These are phyloP conservation scores for Solanum appendiculatum DNA, from an alignment of 257 asterid genomes.

Conservation along the genomic window DNA sequence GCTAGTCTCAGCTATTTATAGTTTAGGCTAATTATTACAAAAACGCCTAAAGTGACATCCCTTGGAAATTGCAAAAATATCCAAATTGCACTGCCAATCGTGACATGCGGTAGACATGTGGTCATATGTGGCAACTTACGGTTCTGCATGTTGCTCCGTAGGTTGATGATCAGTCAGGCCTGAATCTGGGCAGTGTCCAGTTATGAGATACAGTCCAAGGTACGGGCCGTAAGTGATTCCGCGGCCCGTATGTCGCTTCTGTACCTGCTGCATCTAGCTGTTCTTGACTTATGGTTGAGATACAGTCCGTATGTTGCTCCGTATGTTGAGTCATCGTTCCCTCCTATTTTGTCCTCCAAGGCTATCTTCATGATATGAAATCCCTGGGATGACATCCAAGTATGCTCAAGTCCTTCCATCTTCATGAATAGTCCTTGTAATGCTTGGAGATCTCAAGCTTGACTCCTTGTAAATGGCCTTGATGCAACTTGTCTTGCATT, in stretches of 20 bases:
- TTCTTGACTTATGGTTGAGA: not conserved
- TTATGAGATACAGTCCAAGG: not conserved
- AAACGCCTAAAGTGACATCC: not conserved
- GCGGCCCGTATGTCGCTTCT: not conserved
- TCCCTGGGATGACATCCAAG: not conserved
- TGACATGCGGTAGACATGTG: not conserved
- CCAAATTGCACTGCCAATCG: not conserved
- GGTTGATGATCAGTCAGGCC: not conserved
- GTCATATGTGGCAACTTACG: not conserved
- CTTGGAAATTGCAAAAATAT: not conserved
- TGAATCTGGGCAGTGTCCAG: not conserved
- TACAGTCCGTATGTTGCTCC: not conserved
- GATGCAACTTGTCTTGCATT: not conserved
- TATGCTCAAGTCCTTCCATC: not conserved
- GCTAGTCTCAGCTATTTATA: not conserved
- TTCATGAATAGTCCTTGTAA: not conserved
- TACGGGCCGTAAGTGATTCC: not conserved
- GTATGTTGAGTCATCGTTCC: not conserved
- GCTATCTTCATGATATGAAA: not conserved
- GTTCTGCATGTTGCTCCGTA: not conserved
- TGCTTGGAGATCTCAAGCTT: not conserved
- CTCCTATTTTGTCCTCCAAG: not conserved
- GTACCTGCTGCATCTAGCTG: not conserved
- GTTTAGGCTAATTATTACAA: not conserved
- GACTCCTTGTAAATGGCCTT: not conserved